Evolutionary conservation across 306 rosid species (phyloP).

Genomic region (Ammopiptanthus mongolicus): DNA sequence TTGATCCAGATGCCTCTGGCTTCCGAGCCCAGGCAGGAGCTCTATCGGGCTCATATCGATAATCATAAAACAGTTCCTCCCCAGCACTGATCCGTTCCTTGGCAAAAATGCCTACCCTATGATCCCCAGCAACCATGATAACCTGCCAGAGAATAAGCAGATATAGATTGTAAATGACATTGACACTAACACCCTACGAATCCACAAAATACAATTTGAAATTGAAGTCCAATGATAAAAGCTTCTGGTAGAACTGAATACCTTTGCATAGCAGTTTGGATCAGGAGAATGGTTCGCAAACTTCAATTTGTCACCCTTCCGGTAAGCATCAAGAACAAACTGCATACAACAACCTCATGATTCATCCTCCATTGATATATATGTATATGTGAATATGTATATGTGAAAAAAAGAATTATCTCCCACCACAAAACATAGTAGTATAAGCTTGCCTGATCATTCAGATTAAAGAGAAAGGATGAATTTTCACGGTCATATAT

Average conservation of each 20-base stretch:
- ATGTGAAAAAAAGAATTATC: background rate
- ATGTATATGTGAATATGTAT: background rate
- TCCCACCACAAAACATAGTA: background rate
- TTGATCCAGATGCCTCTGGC: constrained; percentile 82
- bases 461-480: constrained; percentile 94
- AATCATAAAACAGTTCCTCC: constrained; percentile 97
- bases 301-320: constrained; percentile 96
- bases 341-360: constrained; percentile 29
- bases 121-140: constrained; percentile 99
- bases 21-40: constrained; percentile 99
- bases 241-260: constrained; percentile 18
- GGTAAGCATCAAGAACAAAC: constrained; percentile 97
- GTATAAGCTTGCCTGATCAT: constrained; percentile 77
- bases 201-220: constrained; percentile 4
- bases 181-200: background rate
- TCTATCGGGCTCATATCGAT: constrained; percentile 92
- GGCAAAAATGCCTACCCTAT: constrained; percentile 97
- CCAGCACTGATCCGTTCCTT: constrained; percentile 91
- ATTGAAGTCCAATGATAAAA: background rate
- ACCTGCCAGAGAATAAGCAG: constrained; percentile 52
- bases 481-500: constrained; percentile 98
- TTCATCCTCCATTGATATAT: background rate
- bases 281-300: constrained; percentile 97
- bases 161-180: background rate
- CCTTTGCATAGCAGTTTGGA: constrained; percentile 99